These are phyloP conservation scores for Penicillium robsamsonii DNA, from an alignment of 495 filamentous ascomycete species.

Conservation along the genomic window DNA sequence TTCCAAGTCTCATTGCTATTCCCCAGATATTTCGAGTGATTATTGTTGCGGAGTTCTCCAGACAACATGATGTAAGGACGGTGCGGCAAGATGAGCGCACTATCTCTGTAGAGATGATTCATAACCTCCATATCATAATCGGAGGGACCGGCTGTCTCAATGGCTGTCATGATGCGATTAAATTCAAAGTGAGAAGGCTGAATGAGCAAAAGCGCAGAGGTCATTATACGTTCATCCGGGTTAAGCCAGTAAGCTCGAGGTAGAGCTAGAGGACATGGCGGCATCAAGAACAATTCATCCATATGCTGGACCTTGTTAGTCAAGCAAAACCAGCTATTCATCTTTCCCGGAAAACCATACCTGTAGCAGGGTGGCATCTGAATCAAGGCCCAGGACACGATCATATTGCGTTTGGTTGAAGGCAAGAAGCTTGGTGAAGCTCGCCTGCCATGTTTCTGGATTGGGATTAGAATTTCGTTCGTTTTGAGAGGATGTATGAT, in stretches of 20 bases:
- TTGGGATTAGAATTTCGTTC: slow-evolving; percentile 9
- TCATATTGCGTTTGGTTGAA: slow-evolving; percentile 62
- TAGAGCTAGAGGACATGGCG: slow-evolving; percentile 50
- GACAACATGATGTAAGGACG: slow-evolving; percentile 60
- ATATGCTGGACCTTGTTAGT: slow-evolving; percentile 35
- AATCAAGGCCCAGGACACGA: slow-evolving; percentile 59
- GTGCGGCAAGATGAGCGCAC: slow-evolving; percentile 65
- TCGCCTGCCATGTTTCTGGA: slow-evolving; percentile 49
- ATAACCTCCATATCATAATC: slow-evolving; percentile 67
- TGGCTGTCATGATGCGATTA: slow-evolving; percentile 42
- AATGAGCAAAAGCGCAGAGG: slow-evolving; percentile 57
- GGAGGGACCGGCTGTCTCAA: slow-evolving; percentile 20
- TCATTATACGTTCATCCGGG: slow-evolving; percentile 43
- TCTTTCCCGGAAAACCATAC: background rate
- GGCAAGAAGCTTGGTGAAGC: slow-evolving; percentile 60
- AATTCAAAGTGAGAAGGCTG: slow-evolving; percentile 51
- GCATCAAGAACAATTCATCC: slow-evolving; percentile 66
- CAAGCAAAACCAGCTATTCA: too few relatives aligned
- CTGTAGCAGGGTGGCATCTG: slow-evolving; percentile 57
- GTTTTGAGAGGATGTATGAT: background rate
- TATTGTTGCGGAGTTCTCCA: slow-evolving; percentile 57
- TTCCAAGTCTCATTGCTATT: slow-evolving; percentile 57
- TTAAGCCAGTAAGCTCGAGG: slow-evolving; percentile 62
- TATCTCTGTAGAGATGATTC: slow-evolving; percentile 58
- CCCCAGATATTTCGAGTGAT: slow-evolving; percentile 57